Evolutionary conservation across 1,139 yeast species (phyloP), one percentile per base, ranked within the genome.

Genomic region (Blastobotrys buckinghamii): DNA sequence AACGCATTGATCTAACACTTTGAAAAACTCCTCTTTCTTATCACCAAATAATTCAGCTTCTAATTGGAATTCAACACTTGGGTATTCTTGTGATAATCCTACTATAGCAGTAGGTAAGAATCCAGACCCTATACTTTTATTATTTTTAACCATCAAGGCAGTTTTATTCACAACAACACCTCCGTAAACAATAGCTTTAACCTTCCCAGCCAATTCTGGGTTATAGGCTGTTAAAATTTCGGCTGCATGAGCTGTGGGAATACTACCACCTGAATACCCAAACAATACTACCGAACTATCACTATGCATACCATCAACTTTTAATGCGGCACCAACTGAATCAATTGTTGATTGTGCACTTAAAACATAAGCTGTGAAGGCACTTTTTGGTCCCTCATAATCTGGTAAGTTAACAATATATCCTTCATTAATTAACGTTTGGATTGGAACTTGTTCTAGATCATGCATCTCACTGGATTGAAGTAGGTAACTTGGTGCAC

Each of bases 201-300:
- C 39, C 6, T 34, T 26, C n/a, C 39, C 33, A 6, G 27, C 36
- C 20, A 48, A 32, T 8, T 64, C 67, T 2, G 67, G 67, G 5
- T 66, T 65, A 41, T 64, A 64, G 12, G 50, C 17, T 1, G 42
- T 44, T 34, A 56, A 59, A 26, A 63, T 47, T 50, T 61, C 63
- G 8, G 60, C 60, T n/a, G 67, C 67, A 63, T 63, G 59, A 30
- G 63, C 68, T 15, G 63, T 39, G 4, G 67, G 64, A 13, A 55
- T 43, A 6, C 62, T 55, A 22, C 65, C 67, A 6, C 66, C 66
- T 13, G 65, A 62, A 55, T 61, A 64, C 6, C 68, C 68, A 60
- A 54, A 53, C 45, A 53, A 34, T 29, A 52, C 58, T 20, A 49
- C 48, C 26, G 41, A 22, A 22, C 7, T 5, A 22, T 22, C 24